Conservation (phyloP, 805 yeast genomes). For the Candida parachauliodes region DNA sequence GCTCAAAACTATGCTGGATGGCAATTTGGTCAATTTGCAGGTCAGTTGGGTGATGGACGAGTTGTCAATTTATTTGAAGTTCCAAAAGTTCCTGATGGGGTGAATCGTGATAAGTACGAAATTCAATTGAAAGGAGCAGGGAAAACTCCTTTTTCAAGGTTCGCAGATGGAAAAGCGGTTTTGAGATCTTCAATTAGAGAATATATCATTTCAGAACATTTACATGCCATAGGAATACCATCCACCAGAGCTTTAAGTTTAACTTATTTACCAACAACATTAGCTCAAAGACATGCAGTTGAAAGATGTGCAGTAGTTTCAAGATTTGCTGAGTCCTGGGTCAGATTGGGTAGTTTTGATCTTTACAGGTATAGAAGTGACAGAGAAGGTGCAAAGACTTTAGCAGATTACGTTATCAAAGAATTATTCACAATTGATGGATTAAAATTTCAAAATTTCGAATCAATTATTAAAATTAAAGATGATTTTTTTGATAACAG, state of each 20-base stretch:
- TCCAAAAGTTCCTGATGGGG: slow-evolving; percentile 29
- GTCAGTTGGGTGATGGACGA: slow-evolving; percentile 95
- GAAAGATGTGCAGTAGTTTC: slow-evolving; percentile 85
- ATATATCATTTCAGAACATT: slow-evolving; percentile 77
- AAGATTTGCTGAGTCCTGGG: slow-evolving; percentile 82
- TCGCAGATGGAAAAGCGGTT: slow-evolving; percentile 97
- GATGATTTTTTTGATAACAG: slow-evolving; percentile 17
- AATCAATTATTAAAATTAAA: slow-evolving; percentile 16
- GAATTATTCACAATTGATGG: slow-evolving; percentile 49
- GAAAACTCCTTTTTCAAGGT: slow-evolving; percentile 83
- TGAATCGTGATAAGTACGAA: slow-evolving; percentile 46
- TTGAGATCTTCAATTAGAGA: slow-evolving; percentile 85
- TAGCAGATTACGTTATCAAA: slow-evolving; percentile 71
- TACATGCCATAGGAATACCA: slow-evolving; percentile 80
- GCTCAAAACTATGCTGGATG: slow-evolving; percentile 93
- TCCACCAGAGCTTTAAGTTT: slow-evolving; percentile 79
- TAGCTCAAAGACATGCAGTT: slow-evolving; percentile 65
- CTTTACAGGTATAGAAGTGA: slow-evolving; percentile 72
- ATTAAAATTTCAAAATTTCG: slow-evolving; percentile 26
- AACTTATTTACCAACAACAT: slow-evolving; percentile 67
- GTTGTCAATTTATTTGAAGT: slow-evolving; percentile 79
- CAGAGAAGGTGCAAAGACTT: slow-evolving; percentile 51
- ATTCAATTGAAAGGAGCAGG: slow-evolving; percentile 93
- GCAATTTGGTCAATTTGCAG: slow-evolving; percentile 96
- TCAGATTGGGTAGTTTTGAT: slow-evolving; percentile 87